These are phyloP conservation scores for Postia placenta DNA, from an alignment of 768 basidiomycete genomes.

Conservation along the genomic window DNA sequence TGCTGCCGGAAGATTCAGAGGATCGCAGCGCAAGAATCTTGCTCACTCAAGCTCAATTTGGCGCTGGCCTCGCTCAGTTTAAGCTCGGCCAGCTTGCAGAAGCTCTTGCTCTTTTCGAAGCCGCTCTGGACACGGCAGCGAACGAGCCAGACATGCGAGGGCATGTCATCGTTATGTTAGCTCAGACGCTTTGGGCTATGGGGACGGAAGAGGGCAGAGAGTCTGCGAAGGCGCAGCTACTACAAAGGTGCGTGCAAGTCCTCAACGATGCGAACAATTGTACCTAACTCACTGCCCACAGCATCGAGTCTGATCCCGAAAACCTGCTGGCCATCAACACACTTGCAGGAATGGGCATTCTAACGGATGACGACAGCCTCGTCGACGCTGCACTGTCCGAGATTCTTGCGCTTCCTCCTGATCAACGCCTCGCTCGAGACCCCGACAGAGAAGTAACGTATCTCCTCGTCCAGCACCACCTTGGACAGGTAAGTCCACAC, in stretches of 20 bases:
- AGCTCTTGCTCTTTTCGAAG: conserved; percentile 65
- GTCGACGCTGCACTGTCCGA: conserved; percentile 86
- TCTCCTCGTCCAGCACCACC: conserved; percentile 65
- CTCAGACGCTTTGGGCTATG: conserved; percentile 80
- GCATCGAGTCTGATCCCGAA: conserved; percentile 72
- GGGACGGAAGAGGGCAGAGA: conserved; percentile 73
- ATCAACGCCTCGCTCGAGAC: conserved; percentile 62
- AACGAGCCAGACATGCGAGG: conserved; percentile 47
- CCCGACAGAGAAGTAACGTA: conserved; percentile 63
- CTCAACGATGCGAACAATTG: background rate
- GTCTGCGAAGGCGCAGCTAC: conserved; percentile 66
- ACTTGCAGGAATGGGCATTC: conserved; percentile 84
- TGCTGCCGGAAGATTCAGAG: conserved; percentile 49
- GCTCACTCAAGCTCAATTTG: conserved; percentile 61
- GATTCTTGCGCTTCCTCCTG: conserved; percentile 61
- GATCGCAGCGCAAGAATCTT: conserved; percentile 33
- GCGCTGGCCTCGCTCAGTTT: conserved; percentile 67
- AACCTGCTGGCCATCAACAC: conserved; percentile 78
- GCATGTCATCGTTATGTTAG: conserved; percentile 72
- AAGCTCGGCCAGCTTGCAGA: conserved; percentile 53
- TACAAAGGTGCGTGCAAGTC: conserved; percentile 62
- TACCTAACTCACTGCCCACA: conserved; percentile 23
- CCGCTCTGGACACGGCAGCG: conserved; percentile 49
- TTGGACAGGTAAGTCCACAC: conserved; percentile 58
- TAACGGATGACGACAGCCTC: conserved; percentile 71